A percentile compares a stretch with the other conserved stretches of the same genome.
Evolutionary conservation across 805 yeast genomes (phyloP).

Genomic region (Saccharomycopsis javanensis): DNA sequence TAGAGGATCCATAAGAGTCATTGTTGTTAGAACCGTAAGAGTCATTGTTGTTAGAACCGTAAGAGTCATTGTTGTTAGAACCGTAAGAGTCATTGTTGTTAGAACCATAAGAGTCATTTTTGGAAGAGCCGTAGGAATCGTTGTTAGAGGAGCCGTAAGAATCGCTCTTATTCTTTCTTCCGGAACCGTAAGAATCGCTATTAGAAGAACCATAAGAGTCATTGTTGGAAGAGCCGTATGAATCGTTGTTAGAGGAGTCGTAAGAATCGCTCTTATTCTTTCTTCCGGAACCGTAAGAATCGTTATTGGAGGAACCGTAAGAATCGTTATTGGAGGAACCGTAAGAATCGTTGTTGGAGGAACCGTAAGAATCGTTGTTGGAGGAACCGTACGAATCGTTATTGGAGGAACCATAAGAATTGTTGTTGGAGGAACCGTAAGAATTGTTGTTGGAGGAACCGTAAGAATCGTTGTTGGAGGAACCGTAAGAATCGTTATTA

Average conservation of each 20-base stretch:
- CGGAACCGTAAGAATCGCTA: slow-evolving; percentile 23
- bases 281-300: slow-evolving; percentile 20
- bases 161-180: slow-evolving; percentile 18
- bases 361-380: slow-evolving; percentile 21
- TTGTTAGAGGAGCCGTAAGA: slow-evolving; percentile 26
- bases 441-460: slow-evolving; percentile 21
- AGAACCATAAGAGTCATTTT: slow-evolving; percentile 24
- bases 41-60: slow-evolving; percentile 22
- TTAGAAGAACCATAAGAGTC: no score
- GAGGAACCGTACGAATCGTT: slow-evolving; percentile 24
- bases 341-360: slow-evolving; percentile 22
- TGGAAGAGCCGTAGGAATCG: slow-evolving; percentile 29
- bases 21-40: slow-evolving; percentile 23
- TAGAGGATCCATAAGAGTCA: slow-evolving; percentile 22
- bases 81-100: slow-evolving; percentile 23
- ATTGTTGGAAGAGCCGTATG: slow-evolving; percentile 10
- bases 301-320: slow-evolving; percentile 8
- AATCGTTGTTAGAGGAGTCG: slow-evolving; percentile 20
- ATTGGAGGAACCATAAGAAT: slow-evolving; percentile 23
- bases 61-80: slow-evolving; percentile 20
- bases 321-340: slow-evolving; percentile 14
- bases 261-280: slow-evolving; percentile 21
- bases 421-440: slow-evolving; percentile 14
- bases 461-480: slow-evolving; percentile 27
- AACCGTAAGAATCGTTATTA: slow-evolving; percentile 25